phyloP scores from a whole-genome alignment of 306 rosid species.

The Castanea mollissima region DNA sequence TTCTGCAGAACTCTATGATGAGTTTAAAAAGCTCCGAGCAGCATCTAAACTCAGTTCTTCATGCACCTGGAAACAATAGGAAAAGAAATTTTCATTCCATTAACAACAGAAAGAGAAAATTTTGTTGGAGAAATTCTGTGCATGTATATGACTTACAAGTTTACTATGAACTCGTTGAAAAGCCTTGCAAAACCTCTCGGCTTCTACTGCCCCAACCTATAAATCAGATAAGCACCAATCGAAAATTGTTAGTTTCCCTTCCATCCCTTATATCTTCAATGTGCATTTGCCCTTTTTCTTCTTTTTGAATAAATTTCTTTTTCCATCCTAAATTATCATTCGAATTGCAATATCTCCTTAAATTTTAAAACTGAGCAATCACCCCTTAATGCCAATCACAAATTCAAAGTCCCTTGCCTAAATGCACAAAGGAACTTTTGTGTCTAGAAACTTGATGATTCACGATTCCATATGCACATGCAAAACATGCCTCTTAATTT shows the following conservation, averaged over 20 bases:
- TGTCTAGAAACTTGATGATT: too few species aligned
- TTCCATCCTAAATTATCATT: too few species aligned
- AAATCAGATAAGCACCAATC: conserved; percentile 25
- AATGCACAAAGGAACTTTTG: too few species aligned
- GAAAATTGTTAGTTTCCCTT: conserved; percentile 1
- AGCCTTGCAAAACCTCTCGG: conserved; percentile 71
- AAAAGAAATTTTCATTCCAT: not conserved
- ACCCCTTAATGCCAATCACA: too few species aligned
- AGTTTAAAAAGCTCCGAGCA: conserved; percentile 49
- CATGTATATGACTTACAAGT: conserved; percentile 44
- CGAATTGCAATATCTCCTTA: too few species aligned
- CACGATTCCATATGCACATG: too few species aligned
- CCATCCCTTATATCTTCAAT: not conserved
- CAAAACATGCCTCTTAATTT: too few species aligned
- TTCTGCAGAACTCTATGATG: conserved; percentile 28
- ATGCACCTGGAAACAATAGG: conserved; percentile 39
- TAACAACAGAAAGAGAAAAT: not conserved
- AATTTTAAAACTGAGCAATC: too few species aligned
- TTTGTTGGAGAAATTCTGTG: not conserved
- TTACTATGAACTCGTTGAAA: conserved; percentile 64
- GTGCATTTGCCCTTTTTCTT: too few species aligned
- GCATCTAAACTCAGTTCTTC: conserved; percentile 75
- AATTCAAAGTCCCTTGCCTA: too few species aligned
- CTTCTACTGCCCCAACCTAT: conserved; percentile 67
- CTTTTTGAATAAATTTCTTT: not conserved